Conservation (phyloP, 306 rosid genomes). For the Dalbergia cultrata region DNA sequence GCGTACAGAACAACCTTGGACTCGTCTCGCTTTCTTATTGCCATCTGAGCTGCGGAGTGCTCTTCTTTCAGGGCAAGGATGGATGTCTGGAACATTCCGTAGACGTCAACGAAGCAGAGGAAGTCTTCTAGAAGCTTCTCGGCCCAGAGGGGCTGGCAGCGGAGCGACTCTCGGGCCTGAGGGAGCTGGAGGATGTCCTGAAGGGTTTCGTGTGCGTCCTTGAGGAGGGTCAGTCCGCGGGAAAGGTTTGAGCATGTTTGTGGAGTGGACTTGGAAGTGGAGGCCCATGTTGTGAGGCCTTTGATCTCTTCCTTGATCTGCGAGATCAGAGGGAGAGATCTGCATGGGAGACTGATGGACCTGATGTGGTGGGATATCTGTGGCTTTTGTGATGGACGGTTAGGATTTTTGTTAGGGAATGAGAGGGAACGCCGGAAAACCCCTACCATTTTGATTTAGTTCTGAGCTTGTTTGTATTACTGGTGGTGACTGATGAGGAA, state of each 20-base stretch:
- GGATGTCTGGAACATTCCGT: constrained; percentile 78
- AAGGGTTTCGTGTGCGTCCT: constrained; percentile 64
- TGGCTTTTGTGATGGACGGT: constrained; percentile 61
- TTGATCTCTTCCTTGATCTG: constrained; percentile 69
- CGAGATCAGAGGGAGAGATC: constrained; percentile 87
- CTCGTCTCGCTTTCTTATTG: constrained; percentile 67
- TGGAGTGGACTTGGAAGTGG: constrained; percentile 37
- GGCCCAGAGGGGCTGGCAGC: constrained; percentile 60
- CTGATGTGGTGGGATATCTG: constrained; percentile 74
- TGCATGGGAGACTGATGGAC: constrained; percentile 90
- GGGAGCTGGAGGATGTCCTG: constrained; percentile 82
- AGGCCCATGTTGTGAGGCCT: constrained; percentile 57
- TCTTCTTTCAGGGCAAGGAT: constrained; percentile 63
- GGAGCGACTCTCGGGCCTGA: constrained; percentile 73
- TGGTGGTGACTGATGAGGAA: too few species aligned
- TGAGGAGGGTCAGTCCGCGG: constrained; percentile 66
- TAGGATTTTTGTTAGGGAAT: constrained; percentile 74
- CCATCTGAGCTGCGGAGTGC: constrained; percentile 77
- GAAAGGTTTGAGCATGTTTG: constrained; percentile 58
- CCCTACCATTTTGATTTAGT: constrained; percentile 64
- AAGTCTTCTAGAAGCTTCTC: constrained; percentile 78
- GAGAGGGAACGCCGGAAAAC: constrained; percentile 86
- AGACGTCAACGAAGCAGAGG: constrained; percentile 74
- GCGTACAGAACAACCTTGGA: constrained; percentile 52
- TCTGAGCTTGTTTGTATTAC: not conserved